Evolutionary conservation across 2,329 filamentous ascomycete species (phyloP).

Genomic region (Tolypocladium cylindrosporum): DNA sequence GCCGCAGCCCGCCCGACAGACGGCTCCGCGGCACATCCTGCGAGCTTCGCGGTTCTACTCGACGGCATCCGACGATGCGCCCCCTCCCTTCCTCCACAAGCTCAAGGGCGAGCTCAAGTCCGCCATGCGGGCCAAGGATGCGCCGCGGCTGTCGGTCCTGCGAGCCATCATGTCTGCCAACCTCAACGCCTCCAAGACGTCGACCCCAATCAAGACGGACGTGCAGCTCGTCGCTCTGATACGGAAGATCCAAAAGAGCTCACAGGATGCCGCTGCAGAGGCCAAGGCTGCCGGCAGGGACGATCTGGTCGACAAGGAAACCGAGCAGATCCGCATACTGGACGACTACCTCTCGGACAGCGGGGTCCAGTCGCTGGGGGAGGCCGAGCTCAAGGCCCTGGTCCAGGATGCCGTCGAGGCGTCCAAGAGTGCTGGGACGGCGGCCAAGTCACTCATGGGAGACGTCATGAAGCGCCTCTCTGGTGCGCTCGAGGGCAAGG

Average conservation of each 20-base stretch:
- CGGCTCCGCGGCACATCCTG: neutral
- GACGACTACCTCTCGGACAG: slow-evolving; percentile 53
- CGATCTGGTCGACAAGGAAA: slow-evolving; percentile 64
- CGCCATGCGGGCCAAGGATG: slow-evolving; percentile 57
- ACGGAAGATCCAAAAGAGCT: slow-evolving; percentile 49
- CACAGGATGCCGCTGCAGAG: slow-evolving; percentile 50
- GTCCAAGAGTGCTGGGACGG: slow-evolving; percentile 34
- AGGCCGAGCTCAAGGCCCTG: slow-evolving; percentile 46
- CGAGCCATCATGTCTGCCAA: slow-evolving; percentile 59
- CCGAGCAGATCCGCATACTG: slow-evolving; percentile 53
- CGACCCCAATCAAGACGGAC: slow-evolving; percentile 59
- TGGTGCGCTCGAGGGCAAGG: slow-evolving; percentile 48
- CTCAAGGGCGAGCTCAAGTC: slow-evolving; percentile 53
- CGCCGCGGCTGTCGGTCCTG: slow-evolving; percentile 55
- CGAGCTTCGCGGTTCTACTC: slow-evolving; percentile 18
- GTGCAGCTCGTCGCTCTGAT: slow-evolving; percentile 59
- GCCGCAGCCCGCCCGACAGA: neutral
- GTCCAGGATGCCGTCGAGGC: slow-evolving; percentile 42
- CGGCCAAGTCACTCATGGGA: slow-evolving; percentile 40
- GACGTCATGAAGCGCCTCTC: slow-evolving; percentile 54
- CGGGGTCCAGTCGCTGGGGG: slow-evolving; percentile 46
- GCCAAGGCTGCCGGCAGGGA: slow-evolving; percentile 53
- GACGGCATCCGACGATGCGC: slow-evolving; percentile 21
- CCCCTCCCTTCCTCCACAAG: slow-evolving; percentile 39
- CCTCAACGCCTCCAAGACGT: slow-evolving; percentile 66